Conservation (phyloP, 345 rosid genomes). For the Salix koriyanagi region DNA sequence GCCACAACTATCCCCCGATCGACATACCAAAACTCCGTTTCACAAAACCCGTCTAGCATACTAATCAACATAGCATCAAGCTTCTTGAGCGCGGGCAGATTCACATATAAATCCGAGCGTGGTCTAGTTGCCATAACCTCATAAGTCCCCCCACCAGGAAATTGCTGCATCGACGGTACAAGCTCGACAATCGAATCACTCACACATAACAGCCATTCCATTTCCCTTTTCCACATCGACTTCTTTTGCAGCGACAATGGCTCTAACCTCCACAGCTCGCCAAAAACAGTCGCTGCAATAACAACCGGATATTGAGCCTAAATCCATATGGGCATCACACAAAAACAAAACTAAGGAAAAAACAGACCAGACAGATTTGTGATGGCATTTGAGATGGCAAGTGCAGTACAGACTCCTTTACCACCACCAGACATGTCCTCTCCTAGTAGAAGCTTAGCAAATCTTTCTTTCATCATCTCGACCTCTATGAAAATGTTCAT, state of each 20-base stretch:
- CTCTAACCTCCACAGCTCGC: constrained; percentile 92
- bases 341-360: not conserved
- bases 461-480: constrained; percentile 98
- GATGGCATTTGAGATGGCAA: constrained; percentile 95
- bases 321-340: not conserved
- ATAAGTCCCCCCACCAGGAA: constrained; percentile 86
- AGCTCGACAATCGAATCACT: constrained; percentile 97
- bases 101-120: constrained; percentile 78
- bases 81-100: constrained; percentile 94
- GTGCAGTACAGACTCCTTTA: constrained; percentile 96
- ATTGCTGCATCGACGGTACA: constrained; percentile 84
- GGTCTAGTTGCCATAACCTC: constrained; percentile 90
- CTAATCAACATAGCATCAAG: constrained; percentile 83
- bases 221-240: constrained; percentile 89
- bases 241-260: constrained; percentile 79
- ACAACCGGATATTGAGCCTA: not conserved
- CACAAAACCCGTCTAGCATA: constrained; percentile 70
- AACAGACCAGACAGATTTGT: constrained; percentile 88
- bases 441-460: constrained; percentile 90
- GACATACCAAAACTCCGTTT: constrained; percentile 83
- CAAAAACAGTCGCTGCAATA: constrained; percentile 83
- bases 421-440: constrained; percentile 99
- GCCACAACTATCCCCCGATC: constrained; percentile 78
- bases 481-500: constrained; percentile 38
- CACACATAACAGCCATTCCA: constrained; percentile 92